These are phyloP conservation scores for Filobasidium uniguttulatum DNA, from an alignment of 1,284 basidiomycete species.

Conservation along the genomic window DNA sequence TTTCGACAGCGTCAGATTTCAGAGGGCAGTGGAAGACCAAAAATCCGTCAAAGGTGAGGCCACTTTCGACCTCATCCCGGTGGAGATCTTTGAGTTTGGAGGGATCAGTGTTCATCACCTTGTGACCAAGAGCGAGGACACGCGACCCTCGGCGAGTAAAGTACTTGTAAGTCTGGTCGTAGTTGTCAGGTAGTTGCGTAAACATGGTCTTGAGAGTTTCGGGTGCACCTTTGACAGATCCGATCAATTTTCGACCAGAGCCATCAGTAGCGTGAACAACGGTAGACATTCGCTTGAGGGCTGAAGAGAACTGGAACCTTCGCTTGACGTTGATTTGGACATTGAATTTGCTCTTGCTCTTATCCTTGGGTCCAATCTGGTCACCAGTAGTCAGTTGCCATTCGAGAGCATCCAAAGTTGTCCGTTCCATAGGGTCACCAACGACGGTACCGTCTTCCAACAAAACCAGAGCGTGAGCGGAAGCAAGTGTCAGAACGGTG, in stretches of 20 bases:
- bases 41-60: constrained; percentile 73
- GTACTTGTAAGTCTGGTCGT: constrained; percentile 86
- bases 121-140: constrained; percentile 75
- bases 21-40: constrained; percentile 92
- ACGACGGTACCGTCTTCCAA: constrained; percentile 80
- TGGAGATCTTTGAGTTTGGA: constrained; percentile 72
- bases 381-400: constrained; percentile 82
- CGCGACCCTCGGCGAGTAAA: constrained; percentile 81
- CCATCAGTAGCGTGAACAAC: constrained; percentile 50
- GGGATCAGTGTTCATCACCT: constrained; percentile 57
- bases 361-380: constrained; percentile 47
- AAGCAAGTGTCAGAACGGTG: constrained; percentile 77
- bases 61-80: constrained; percentile 63
- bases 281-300: constrained; percentile 90
- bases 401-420: constrained; percentile 77
- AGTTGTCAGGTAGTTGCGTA: constrained; percentile 52
- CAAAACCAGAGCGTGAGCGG: constrained; percentile 87
- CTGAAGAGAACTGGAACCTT: constrained; percentile 90
- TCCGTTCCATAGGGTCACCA: constrained; percentile 99
- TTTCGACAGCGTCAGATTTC: constrained; percentile 77
- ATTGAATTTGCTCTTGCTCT: constrained; percentile 46
- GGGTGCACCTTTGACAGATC: constrained; percentile 82
- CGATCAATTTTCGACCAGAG: constrained; percentile 32
- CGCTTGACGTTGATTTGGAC: constrained; percentile 60
- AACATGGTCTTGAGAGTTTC: constrained; percentile 88